Evolutionary conservation across 1,284 basidiomycete species (phyloP).

Genomic region (Trichosporon inkin): DNA sequence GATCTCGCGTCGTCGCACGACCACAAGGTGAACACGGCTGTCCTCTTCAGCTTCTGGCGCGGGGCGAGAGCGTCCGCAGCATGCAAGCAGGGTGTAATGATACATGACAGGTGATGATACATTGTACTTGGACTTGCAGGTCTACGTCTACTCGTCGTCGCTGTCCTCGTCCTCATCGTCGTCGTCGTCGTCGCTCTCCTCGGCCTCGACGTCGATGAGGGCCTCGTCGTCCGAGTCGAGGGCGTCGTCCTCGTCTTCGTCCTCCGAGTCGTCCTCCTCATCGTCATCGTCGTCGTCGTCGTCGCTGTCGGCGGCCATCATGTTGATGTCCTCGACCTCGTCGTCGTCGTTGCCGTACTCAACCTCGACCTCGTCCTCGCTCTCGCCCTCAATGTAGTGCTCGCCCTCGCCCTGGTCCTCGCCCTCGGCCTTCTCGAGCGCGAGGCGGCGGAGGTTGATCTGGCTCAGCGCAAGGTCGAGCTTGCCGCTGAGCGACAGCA

Average conservation of each 20-base stretch:
- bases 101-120: slow-evolving; percentile 6
- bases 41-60: too few species aligned
- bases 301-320: slow-evolving; percentile 57
- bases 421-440: slow-evolving; percentile 34
- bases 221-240: slow-evolving; percentile 59
- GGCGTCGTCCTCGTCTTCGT: slow-evolving; percentile 48
- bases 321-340: slow-evolving; percentile 59
- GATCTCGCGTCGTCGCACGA: too few species aligned
- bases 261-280: slow-evolving; percentile 31
- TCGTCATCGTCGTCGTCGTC: slow-evolving; percentile 31
- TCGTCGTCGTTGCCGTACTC: slow-evolving; percentile 67
- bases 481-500: slow-evolving; percentile 80
- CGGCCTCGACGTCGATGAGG: slow-evolving; percentile 59
- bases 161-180: slow-evolving; percentile 65
- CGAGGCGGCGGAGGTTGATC: slow-evolving; percentile 65
- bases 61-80: too few species aligned
- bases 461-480: slow-evolving; percentile 91
- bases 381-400: slow-evolving; percentile 50
- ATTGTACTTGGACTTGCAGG: background rate
- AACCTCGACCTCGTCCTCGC: slow-evolving; percentile 53
- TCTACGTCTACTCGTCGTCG: slow-evolving; percentile 51
- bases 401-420: slow-evolving; percentile 47
- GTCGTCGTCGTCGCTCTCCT: slow-evolving; percentile 56
- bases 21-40: too few species aligned
- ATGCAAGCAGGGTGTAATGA: background rate